phyloP scores from a whole-genome alignment of 1,139 yeast genomes.

The Scheffersomyces cryptocercus region DNA sequence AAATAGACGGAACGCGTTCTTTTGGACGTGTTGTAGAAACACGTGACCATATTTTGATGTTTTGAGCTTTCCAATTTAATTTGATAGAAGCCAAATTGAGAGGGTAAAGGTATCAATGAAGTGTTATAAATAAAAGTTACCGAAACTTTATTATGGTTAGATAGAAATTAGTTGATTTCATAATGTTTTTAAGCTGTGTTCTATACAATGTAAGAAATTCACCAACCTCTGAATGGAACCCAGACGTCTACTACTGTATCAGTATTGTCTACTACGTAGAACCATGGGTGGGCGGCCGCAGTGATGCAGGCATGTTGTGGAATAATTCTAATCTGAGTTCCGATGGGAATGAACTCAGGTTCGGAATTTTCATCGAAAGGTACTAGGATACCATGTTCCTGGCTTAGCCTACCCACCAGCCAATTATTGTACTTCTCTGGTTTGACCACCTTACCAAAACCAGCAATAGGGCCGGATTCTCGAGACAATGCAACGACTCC shows the following conservation, averaged over 20 bases:
- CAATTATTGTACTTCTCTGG: conserved; percentile 46
- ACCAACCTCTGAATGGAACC: conserved; percentile 70
- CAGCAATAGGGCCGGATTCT: conserved; percentile 56
- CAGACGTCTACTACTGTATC: conserved; percentile 65
- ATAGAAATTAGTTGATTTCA: background rate
- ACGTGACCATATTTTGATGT: too few relatives aligned
- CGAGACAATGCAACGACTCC: conserved; percentile 73
- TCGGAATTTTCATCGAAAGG: conserved; percentile 28
- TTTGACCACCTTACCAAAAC: conserved; percentile 45
- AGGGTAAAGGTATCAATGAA: too few relatives aligned
- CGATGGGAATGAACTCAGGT: conserved; percentile 45
- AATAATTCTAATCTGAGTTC: conserved; percentile 54
- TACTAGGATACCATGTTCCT: conserved; percentile 63
- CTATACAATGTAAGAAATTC: conserved; percentile 1
- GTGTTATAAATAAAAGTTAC: too few relatives aligned
- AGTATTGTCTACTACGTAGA: conserved; percentile 51
- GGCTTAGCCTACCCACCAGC: conserved; percentile 60
- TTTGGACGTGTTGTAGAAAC: too few relatives aligned
- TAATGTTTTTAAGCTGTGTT: background rate
- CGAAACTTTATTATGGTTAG: background rate
- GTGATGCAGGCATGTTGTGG: conserved; percentile 82
- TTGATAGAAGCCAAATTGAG: too few relatives aligned
- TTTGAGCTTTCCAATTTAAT: too few relatives aligned
- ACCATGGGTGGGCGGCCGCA: conserved; percentile 64
- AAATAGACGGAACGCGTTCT: too few relatives aligned